Evolutionary conservation across 345 rosid genomes (phyloP).

Genomic region (Gossypium raimondii): DNA sequence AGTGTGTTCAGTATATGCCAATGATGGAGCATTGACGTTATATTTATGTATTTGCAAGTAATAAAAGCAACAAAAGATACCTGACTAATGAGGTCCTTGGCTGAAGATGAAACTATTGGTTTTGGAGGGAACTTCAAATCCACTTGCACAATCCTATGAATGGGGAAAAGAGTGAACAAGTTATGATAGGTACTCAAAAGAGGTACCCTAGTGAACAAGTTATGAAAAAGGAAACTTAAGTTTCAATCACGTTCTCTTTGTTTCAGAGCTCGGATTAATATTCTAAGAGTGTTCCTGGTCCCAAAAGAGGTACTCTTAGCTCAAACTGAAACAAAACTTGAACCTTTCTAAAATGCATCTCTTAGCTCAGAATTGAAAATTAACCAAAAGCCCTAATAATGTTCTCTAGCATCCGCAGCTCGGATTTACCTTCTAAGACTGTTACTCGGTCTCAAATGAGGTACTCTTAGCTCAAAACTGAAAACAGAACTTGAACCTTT

Average conservation of each 20-base stretch:
- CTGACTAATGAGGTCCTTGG: slow-evolving; percentile 89
- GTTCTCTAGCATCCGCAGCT: neutral
- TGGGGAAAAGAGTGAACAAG: neutral
- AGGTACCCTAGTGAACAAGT: no score
- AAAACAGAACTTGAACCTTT: neutral
- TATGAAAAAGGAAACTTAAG: neutral
- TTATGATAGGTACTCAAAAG: neutral
- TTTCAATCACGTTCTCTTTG: neutral
- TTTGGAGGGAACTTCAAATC: slow-evolving; percentile 87
- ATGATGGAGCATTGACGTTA: neutral
- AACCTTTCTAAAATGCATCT: neutral
- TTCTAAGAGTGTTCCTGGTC: slow-evolving; percentile 84
- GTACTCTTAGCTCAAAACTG: no score
- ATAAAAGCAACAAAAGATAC: slow-evolving; percentile 24
- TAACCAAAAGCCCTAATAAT: neutral
- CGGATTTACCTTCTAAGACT: slow-evolving; percentile 67
- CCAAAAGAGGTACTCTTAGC: slow-evolving; percentile 33
- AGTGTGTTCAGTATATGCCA: neutral
- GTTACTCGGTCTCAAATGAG: slow-evolving; percentile 72
- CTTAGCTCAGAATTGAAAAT: no score
- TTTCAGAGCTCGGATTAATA: slow-evolving; percentile 31
- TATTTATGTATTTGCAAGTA: neutral
- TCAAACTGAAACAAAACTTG: neutral
- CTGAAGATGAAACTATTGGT: slow-evolving; percentile 77
- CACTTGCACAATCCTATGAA: slow-evolving; percentile 83